Evolutionary conservation across 306 rosid genomes (phyloP), one percentile per base, ranked within the genome.

Genomic region (Morella rubra): DNA sequence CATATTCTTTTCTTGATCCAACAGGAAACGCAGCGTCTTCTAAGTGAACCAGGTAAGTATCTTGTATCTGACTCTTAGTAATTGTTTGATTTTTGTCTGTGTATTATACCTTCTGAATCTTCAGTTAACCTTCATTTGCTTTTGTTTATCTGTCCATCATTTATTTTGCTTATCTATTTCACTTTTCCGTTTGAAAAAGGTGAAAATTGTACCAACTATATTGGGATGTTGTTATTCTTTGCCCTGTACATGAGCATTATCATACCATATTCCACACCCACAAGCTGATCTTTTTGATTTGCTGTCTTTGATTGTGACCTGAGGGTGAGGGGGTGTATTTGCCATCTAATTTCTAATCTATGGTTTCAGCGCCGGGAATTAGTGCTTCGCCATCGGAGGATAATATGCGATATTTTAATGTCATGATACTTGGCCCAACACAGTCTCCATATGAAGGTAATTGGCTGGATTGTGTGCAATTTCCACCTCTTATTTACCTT

Each of bases 301-400:
- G 55, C 46, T 62, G 37, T 81, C 75, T 64, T 67, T 68, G 51
- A 73, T 51, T 19, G 44, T 59, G 7, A 20, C 14, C 44, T 20
- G 60, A 62, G 42, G 55, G 44, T 61, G 65, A 50, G 56, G 41
- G 75, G 84, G 72, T 77, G 77, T 53, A 13, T 27, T 55, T 41
- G 41, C 44, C 73, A 64, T 77, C n/a, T 81, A 14, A 37, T 62
- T 64, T 80, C 69, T 86, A 78, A 76, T 83, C 3, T 84, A 76
- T 40, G 80, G 67, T 74, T 83, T 78, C 90, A 94, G 98, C 97
- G 32, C 98, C 98, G 18, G 98, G 98, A 53, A 94, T 94, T 75
- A 94, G 98, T 76, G 98, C 98, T 1, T 94, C 97, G 19, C 98
- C 98, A 20, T 94, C 98, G 0, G 98, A 94, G 72, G 98, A 94